Evolutionary conservation across 345 rosid species (phyloP).

Genomic region (Lepidium didymum): DNA sequence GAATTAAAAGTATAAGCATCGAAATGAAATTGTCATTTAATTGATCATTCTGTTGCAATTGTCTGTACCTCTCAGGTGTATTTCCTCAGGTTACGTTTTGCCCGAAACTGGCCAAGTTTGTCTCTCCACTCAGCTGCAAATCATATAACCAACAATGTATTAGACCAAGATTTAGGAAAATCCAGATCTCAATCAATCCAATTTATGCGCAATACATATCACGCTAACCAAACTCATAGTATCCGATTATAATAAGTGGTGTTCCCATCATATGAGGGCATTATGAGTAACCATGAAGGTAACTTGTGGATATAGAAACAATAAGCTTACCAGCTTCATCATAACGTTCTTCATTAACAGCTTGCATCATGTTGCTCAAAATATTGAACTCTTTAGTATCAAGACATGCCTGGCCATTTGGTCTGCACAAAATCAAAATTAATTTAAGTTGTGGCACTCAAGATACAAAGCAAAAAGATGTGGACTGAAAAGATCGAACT

Average conservation of each 20-base stretch:
- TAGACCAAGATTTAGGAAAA: neutral
- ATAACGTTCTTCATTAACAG: constrained; percentile 85
- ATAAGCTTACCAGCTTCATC: constrained; percentile 70
- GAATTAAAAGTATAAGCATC: neutral
- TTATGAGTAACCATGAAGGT: neutral
- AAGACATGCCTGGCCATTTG: constrained; percentile 78
- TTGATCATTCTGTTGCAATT: neutral
- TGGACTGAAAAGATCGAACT: neutral
- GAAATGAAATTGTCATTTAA: neutral
- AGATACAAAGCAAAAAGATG: neutral
- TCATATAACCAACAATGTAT: neutral
- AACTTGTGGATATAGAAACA: neutral
- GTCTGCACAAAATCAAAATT: constrained; percentile 42
- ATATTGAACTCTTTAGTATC: constrained; percentile 84
- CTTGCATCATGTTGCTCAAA: constrained; percentile 67
- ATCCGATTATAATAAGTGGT: neutral
- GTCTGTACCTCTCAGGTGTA: constrained; percentile 47
- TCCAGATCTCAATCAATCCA: neutral
- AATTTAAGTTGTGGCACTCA: neutral
- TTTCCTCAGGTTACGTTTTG: constrained; percentile 71
- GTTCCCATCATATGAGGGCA: neutral
- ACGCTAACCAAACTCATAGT: neutral
- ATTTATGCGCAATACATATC: neutral
- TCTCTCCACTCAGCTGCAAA: constrained; percentile 90
- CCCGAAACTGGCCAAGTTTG: constrained; percentile 76